Base-by-base conservation (phyloP, 2,329 filamentous ascomycete genomes). In the Xylariaceae sp. region DNA sequence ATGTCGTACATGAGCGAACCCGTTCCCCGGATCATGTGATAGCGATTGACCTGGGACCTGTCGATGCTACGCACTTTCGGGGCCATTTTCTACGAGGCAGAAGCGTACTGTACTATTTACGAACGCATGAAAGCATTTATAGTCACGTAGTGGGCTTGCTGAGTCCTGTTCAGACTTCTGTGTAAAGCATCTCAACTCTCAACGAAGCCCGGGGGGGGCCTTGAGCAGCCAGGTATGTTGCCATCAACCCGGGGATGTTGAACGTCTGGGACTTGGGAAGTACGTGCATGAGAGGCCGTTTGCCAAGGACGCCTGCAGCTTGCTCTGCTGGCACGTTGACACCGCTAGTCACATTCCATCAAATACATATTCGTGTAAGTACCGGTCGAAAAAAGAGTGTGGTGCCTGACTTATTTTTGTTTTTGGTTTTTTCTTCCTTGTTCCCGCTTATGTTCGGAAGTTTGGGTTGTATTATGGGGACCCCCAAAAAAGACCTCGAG, bases 1-100 rank as follows among this genome's bases (percentile, higher is more conserved):
- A 65, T 68, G 65, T 67, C 64, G 68, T 65, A 66, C 67, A 67
- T 65, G 59, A 63, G 53, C 59, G 53, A 61, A 55, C 51, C 59
- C 59, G 23, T 58, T 58, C 56, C 60, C 61, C 62, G 60, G 60
- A 70, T 70, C 67, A 69, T 69, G 67, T 70, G 68, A 69, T 66
- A 58, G 51, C 62, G 60, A 61, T 60, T 58, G 55, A 65, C 55
- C 64, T 61, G 59, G 23, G 53, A 57, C 41, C 58, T 45, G 58
- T 57, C 44, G 62, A 60, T 55, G 55, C 37, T 53, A 56, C 49
- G 56, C 48, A 39, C n/a, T 52, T 66, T 66, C 8, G 11, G 63
- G 68, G 65, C 60, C 66, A 58, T 64, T 67, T 61, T 64, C 55
- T 44, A 23, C 51, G 57, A 47, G 15, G 53, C 18, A 55, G 37